These are phyloP conservation scores for Xylaria sp. DNA, from an alignment of 2,329 filamentous ascomycete genomes.

Conservation along the genomic window DNA sequence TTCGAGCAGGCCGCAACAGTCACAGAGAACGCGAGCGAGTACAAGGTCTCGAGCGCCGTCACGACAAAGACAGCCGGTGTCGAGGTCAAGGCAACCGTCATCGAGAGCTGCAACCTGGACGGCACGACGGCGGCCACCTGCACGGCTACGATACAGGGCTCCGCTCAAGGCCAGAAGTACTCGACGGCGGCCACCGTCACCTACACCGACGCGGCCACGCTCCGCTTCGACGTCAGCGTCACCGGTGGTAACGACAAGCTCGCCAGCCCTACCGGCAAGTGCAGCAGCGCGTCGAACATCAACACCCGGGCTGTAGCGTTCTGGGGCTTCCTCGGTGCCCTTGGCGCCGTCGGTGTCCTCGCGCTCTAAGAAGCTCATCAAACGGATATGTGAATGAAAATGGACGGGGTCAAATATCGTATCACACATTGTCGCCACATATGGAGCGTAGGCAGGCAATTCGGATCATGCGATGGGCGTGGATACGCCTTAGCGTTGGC, in stretches of 20 bases:
- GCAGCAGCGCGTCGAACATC: conserved; percentile 21
- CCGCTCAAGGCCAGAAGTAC: conserved; percentile 21
- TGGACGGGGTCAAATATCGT: not conserved
- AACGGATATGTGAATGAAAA: not conserved
- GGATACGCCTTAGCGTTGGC: conserved; percentile 18
- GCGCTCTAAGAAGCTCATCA: conserved; percentile 18
- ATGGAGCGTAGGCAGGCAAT: not conserved
- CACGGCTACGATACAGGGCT: conserved; percentile 11
- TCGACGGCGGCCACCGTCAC: conserved; percentile 4
- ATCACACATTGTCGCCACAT: not conserved
- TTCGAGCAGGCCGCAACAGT: conserved; percentile 12
- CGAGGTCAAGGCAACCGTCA: conserved; percentile 9
- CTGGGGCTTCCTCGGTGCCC: conserved; percentile 32
- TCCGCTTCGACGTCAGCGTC: conserved; percentile 19
- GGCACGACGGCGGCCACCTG: conserved; percentile 31
- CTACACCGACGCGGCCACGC: conserved; percentile 11
- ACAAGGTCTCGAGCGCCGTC: conserved; percentile 19
- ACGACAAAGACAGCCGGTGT: conserved; percentile 7
- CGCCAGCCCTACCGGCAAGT: conserved; percentile 30
- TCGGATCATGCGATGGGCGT: not conserved
- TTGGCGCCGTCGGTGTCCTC: conserved; percentile 31
- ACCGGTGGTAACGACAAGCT: conserved; percentile 32
- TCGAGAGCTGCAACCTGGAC: conserved; percentile 26
- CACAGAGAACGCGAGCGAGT: conserved; percentile 32
- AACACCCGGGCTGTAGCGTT: conserved; percentile 31